Evolutionary conservation across 441 rosid genomes (phyloP).

Genomic region (Adansonia madagascariensis): DNA sequence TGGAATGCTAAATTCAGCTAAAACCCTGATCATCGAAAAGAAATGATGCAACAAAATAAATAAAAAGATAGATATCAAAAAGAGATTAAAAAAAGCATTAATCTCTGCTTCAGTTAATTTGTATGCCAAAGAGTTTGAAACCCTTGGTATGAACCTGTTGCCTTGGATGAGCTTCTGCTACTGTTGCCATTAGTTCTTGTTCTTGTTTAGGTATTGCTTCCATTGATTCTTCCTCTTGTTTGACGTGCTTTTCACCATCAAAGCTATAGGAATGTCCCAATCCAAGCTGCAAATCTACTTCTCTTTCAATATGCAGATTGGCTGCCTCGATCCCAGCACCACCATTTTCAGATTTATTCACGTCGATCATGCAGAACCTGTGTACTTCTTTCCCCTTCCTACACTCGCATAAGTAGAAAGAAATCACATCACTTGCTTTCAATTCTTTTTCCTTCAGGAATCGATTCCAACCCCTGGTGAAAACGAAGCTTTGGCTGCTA

Average conservation of each 20-base stretch:
- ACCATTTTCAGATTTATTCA: constrained; percentile 3
- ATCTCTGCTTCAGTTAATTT: constrained; percentile 34
- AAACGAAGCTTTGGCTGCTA: constrained; percentile 65
- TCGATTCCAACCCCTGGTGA: constrained; percentile 68
- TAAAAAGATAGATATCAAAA: not conserved
- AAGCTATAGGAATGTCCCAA: constrained; percentile 17
- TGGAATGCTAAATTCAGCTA: not conserved
- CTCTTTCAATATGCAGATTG: not conserved
- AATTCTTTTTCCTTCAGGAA: constrained; percentile 54
- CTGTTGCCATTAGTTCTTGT: not conserved
- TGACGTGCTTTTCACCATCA: not conserved
- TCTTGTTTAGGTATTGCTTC: not conserved
- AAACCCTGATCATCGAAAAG: not conserved
- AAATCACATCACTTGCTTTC: constrained; percentile 44
- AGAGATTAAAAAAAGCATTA: not conserved
- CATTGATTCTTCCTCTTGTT: not conserved
- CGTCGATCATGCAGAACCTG: constrained; percentile 50
- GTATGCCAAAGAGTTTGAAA: constrained; percentile 55
- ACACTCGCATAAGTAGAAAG: constrained; percentile 42
- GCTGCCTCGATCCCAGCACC: not conserved
- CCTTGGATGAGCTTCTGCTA: not conserved
- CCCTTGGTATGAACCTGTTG: constrained; percentile 13
- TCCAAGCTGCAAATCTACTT: constrained; percentile 30
- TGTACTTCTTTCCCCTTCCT: constrained; percentile 20
- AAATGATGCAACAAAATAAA: not conserved